phyloP scores from a whole-genome alignment of 306 rosid genomes.

The Trifolium subterraneum region DNA sequence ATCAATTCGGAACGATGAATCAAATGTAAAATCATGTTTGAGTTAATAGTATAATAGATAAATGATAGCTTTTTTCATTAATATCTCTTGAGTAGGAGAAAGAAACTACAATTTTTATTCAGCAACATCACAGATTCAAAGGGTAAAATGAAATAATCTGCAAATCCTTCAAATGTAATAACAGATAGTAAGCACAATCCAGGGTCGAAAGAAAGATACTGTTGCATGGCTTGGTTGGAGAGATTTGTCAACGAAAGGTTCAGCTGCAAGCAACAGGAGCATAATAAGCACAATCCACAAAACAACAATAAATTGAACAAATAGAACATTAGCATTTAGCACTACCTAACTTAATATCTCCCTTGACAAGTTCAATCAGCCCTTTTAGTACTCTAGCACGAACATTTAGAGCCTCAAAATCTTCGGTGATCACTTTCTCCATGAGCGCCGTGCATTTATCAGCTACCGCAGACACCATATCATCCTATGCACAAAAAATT shows the following conservation, averaged over 20 bases:
- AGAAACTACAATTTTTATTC: not conserved
- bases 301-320: slow-evolving; percentile 11
- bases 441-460: slow-evolving; percentile 72
- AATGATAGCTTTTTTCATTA: not conserved
- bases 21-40: too few species aligned
- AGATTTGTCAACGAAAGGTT: slow-evolving; percentile 56
- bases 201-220: slow-evolving; percentile 54
- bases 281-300: slow-evolving; percentile 3
- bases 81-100: not conserved
- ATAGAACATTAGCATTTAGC: slow-evolving; percentile 12
- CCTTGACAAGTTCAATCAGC: slow-evolving; percentile 75
- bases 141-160: not conserved
- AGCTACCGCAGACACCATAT: slow-evolving; percentile 66
- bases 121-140: not conserved
- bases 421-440: slow-evolving; percentile 48
- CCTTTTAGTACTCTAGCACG: slow-evolving; percentile 79
- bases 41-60: not conserved
- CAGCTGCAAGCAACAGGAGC: slow-evolving; percentile 66
- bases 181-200: slow-evolving; percentile 21
- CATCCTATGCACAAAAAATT: slow-evolving; percentile 66
- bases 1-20: too few species aligned
- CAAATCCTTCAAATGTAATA: not conserved
- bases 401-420: slow-evolving; percentile 43
- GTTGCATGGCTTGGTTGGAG: slow-evolving; percentile 36
- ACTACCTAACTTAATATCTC: slow-evolving; percentile 67